phyloP scores from a whole-genome alignment of 23 red algal genomes.

The Gracilaria vermiculophylla region DNA sequence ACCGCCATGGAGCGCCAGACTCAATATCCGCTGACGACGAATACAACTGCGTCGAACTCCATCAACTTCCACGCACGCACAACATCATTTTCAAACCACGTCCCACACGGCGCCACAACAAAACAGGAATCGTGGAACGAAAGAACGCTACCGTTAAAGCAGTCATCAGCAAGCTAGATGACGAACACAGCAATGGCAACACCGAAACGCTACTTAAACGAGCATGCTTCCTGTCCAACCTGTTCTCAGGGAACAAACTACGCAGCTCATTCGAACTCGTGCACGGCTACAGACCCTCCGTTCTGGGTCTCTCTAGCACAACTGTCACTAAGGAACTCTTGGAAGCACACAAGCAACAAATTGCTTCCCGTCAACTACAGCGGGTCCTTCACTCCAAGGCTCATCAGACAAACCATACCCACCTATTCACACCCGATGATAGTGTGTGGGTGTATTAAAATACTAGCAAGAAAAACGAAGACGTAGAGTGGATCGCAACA shows the following conservation, averaged over 20 bases:
- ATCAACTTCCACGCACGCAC: neutral
- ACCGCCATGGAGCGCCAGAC: conserved; percentile 16
- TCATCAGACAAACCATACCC: neutral
- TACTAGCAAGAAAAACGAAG: neutral
- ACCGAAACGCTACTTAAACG: neutral
- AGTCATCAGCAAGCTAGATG: conserved; percentile 22
- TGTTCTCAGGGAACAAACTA: conserved; percentile 12
- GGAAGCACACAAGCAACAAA: conserved; percentile 1
- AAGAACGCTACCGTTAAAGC: conserved; percentile 7
- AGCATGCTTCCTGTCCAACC: conserved; percentile 27
- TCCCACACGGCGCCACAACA: conserved; percentile 23
- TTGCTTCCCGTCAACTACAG: neutral
- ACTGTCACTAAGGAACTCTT: neutral
- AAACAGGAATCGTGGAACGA: neutral
- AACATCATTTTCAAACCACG: conserved; percentile 37
- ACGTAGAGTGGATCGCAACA: neutral
- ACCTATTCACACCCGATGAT: neutral
- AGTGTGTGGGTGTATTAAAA: neutral
- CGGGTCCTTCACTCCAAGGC: neutral
- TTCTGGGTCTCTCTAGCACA: neutral
- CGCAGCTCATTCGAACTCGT: conserved; percentile 39
- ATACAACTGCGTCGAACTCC: neutral
- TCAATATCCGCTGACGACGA: conserved; percentile 7
- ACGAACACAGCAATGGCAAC: neutral
- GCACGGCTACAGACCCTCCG: conserved; percentile 4